Percentiles rank a stretch among this genome's conserved stretches.
phyloP scores from a whole-genome alignment of 2,329 filamentous ascomycete species.

The Capronia coronata region DNA sequence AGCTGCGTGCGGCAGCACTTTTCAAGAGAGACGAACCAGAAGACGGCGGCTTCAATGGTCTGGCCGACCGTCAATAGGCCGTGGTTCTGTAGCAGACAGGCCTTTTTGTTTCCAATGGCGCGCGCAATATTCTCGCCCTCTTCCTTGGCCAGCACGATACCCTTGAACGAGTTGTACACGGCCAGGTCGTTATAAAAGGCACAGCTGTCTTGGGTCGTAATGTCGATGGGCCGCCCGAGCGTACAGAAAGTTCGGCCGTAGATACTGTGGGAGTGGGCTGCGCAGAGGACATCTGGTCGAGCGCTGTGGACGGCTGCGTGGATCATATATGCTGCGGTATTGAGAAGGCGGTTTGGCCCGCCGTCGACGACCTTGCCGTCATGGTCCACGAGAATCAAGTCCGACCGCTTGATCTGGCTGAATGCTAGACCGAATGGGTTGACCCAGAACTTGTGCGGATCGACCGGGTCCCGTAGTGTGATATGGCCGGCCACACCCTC shows the following conservation, averaged over 20 bases:
- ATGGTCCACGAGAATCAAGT: conserved; percentile 37
- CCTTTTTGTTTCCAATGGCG: conserved; percentile 37
- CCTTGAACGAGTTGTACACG: conserved; percentile 36
- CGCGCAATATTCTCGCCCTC: conserved; percentile 37
- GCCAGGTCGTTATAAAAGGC: conserved; percentile 44
- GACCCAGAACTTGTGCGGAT: conserved; percentile 48
- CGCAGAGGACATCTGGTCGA: conserved; percentile 53
- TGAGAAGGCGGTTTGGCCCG: conserved; percentile 37
- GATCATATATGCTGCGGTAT: conserved; percentile 52
- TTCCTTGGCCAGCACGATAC: conserved; percentile 37
- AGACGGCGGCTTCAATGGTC: conserved; percentile 44
- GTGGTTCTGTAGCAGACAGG: conserved; percentile 40
- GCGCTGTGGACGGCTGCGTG: conserved; percentile 55
- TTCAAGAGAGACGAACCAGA: conserved; percentile 51
- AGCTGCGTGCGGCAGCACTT: conserved; percentile 51
- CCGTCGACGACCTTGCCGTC: conserved; percentile 39
- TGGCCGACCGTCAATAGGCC: conserved; percentile 38
- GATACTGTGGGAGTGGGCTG: conserved; percentile 54
- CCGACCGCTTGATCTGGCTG: conserved; percentile 36
- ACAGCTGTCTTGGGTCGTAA: conserved; percentile 53
- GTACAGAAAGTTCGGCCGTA: conserved; percentile 58
- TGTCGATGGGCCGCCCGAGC: conserved; percentile 54
- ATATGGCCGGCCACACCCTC: conserved; percentile 58
- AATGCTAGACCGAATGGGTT: conserved; percentile 25
- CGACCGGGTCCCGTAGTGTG: conserved; percentile 49